A percentile compares a stretch with the other conserved stretches of the same genome.
These are phyloP conservation scores for Talaromyces sp. DNA, from an alignment of 2,329 filamentous ascomycete species.

Conservation along the genomic window DNA sequence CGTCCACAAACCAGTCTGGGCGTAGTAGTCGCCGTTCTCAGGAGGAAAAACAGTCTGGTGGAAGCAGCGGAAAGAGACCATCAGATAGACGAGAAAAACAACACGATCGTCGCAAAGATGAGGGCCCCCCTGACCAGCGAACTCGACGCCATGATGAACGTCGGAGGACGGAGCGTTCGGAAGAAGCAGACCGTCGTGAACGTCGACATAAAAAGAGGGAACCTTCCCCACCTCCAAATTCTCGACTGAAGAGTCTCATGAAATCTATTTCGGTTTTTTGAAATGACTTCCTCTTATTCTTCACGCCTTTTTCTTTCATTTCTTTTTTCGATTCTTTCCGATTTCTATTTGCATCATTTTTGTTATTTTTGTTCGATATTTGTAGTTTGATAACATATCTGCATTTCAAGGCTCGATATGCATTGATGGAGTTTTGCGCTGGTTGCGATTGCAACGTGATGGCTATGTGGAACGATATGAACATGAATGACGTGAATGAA, in stretches of 20 bases:
- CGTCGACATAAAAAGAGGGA: constrained; percentile 7
- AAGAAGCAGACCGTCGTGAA: constrained; percentile 5
- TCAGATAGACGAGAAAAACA: constrained; percentile 12
- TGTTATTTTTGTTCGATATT: background rate
- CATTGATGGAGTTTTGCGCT: background rate
- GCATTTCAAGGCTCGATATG: background rate
- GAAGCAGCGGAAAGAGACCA: constrained; percentile 11
- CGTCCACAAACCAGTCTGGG: constrained; percentile 26
- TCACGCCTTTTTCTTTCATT: background rate
- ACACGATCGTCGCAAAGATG: constrained; percentile 11
- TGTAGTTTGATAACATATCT: background rate
- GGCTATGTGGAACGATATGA: background rate
- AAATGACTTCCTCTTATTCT: background rate
- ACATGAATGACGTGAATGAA: background rate
- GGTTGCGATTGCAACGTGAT: background rate
- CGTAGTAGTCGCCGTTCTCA: constrained; percentile 21
- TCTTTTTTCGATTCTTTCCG: background rate
- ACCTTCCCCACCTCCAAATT: constrained; percentile 4
- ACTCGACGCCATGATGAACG: constrained; percentile 12
- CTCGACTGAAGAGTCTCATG: constrained; percentile 10
- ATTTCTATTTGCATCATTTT: background rate
- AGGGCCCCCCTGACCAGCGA: constrained; percentile 6
- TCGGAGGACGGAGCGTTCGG: constrained; percentile 6
- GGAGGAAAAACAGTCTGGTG: constrained; percentile 12
- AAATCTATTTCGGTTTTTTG: constrained; percentile 14